Percentiles rank a stretch among this genome's conserved stretches.
Evolutionary conservation across 352 stramenopile genomes (phyloP).

Genomic region (Globisporangium echinulatum): DNA sequence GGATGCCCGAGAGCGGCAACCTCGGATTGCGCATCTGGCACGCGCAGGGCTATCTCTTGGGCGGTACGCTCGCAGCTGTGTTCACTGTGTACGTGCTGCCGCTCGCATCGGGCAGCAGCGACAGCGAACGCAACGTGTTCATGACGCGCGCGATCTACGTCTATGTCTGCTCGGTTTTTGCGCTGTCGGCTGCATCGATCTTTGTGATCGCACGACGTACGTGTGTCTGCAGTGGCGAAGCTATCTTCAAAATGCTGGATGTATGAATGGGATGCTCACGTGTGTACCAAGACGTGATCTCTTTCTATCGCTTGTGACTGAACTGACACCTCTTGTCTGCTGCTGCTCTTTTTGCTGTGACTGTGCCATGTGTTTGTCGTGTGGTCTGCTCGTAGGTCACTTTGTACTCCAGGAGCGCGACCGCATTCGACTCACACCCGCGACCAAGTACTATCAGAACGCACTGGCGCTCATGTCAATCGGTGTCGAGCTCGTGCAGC

Average conservation of each 20-base stretch:
- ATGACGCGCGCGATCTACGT: slow-evolving; percentile 37
- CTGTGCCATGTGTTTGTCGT: neutral
- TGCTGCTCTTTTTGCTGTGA: neutral
- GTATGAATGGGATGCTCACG: too few relatives aligned
- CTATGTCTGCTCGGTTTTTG: slow-evolving; percentile 29
- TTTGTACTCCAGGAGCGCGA: slow-evolving; percentile 51
- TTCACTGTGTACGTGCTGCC: slow-evolving; percentile 15
- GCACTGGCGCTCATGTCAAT: slow-evolving; percentile 31
- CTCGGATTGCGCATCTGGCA: slow-evolving; percentile 46
- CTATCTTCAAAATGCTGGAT: neutral
- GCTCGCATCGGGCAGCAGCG: neutral
- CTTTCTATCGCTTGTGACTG: too few relatives aligned
- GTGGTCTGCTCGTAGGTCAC: slow-evolving; percentile 20
- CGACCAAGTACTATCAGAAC: slow-evolving; percentile 50
- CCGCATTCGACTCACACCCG: slow-evolving; percentile 32
- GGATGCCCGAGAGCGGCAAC: slow-evolving; percentile 56
- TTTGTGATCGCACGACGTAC: slow-evolving; percentile 28
- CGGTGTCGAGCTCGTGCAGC: slow-evolving; percentile 45
- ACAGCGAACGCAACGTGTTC: slow-evolving; percentile 17
- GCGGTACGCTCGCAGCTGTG: slow-evolving; percentile 18
- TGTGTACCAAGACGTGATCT: too few relatives aligned
- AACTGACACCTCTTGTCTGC: neutral
- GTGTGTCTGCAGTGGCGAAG: neutral
- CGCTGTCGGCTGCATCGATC: slow-evolving; percentile 31
- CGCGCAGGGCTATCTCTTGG: slow-evolving; percentile 27